Percentiles rank a stretch among this genome's conserved stretches.
phyloP scores from a whole-genome alignment of 345 rosid species.

The Eucalyptus polyanthemos region DNA sequence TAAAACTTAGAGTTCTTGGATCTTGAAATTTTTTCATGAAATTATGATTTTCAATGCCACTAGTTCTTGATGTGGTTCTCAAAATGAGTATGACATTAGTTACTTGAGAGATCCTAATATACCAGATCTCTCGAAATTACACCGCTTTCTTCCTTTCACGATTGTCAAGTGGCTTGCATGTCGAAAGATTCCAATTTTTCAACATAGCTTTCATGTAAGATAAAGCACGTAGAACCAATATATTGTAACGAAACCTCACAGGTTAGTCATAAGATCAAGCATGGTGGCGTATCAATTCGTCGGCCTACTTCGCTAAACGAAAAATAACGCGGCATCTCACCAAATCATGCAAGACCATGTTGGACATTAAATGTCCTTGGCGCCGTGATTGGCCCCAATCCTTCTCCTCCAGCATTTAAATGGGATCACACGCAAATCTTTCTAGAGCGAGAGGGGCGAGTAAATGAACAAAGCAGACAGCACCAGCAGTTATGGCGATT shows the following conservation, averaged over 20 bases:
- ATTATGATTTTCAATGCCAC: neutral
- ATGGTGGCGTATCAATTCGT: neutral
- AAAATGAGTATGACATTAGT: neutral
- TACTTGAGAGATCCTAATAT: neutral
- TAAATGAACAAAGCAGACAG: neutral
- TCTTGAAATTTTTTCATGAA: neutral
- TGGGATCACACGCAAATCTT: neutral
- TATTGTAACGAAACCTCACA: neutral
- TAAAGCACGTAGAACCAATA: accelerated
- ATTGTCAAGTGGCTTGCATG: neutral
- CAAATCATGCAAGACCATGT: neutral
- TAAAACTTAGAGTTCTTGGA: neutral
- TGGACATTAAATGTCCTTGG: neutral
- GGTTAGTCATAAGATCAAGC: neutral
- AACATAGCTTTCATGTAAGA: neutral
- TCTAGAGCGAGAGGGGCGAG: neutral
- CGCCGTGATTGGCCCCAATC: neutral
- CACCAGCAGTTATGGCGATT: neutral
- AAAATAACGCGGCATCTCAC: neutral
- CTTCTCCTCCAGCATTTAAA: neutral
- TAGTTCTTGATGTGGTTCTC: neutral
- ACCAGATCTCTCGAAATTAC: neutral
- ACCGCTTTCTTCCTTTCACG: neutral
- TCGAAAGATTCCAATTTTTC: neutral
- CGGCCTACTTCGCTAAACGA: neutral